Conservation (phyloP, 192 early-diverging fungal species). For the Phlyctochytrium planicorne region DNA sequence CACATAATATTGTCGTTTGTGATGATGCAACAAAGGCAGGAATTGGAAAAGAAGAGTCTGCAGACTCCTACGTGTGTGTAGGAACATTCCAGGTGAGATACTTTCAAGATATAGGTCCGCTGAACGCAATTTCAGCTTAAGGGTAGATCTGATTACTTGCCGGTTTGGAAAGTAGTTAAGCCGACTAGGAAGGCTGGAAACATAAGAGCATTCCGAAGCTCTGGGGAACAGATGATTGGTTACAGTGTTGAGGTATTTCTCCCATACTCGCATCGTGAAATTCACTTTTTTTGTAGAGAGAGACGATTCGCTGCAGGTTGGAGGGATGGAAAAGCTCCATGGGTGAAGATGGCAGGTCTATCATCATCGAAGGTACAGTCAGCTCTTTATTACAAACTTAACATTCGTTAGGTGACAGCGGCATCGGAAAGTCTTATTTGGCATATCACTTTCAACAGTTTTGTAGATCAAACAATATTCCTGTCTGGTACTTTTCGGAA, state of each 20-base stretch:
- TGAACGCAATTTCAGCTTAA: neutral
- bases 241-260: neutral
- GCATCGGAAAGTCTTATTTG: constrained; percentile 1
- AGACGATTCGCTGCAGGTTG: neutral
- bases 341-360: neutral
- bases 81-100: no score
- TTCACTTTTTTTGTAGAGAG: neutral
- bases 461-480: neutral
- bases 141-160: neutral
- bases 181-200: neutral
- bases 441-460: constrained; percentile 1
- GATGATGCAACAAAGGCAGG: neutral
- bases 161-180: neutral
- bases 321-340: neutral
- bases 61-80: no score
- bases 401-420: no score
- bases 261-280: neutral
- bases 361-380: neutral
- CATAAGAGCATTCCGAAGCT: neutral
- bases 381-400: no score
- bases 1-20: neutral
- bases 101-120: no score
- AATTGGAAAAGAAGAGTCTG: no score
- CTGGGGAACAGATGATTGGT: neutral
- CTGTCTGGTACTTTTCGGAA: no score